Evolutionary conservation across 1,139 yeast species (phyloP).

Genomic region (Zygosaccharomyces pseudobailii): DNA sequence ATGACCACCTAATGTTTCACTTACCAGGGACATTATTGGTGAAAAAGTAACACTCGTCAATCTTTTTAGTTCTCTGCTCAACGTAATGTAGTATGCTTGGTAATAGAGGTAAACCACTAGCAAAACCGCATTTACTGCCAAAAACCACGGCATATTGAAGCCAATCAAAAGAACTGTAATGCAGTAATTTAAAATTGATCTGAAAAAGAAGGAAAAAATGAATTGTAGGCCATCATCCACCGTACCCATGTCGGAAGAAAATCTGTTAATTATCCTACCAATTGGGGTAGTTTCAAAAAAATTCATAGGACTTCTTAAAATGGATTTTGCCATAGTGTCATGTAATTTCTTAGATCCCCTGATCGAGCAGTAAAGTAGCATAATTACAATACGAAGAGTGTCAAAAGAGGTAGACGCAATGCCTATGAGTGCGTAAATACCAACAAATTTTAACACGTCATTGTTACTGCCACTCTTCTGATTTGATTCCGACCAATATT

Average conservation of each 20-base stretch:
- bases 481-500: slow-evolving; percentile 55
- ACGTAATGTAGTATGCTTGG: slow-evolving; percentile 48
- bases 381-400: slow-evolving; percentile 47
- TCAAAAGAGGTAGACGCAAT: slow-evolving; percentile 48
- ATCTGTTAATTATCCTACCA: slow-evolving; percentile 65
- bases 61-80: slow-evolving; percentile 55
- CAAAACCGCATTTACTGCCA: slow-evolving; percentile 40
- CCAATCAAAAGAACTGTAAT: slow-evolving; percentile 51
- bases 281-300: slow-evolving; percentile 77
- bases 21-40: slow-evolving; percentile 61
- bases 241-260: slow-evolving; percentile 64
- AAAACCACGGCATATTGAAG: slow-evolving; percentile 47
- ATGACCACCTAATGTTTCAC: slow-evolving; percentile 57
- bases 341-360: slow-evolving; percentile 60
- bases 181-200: slow-evolving; percentile 40
- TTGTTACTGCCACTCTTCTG: slow-evolving; percentile 45
- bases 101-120: slow-evolving; percentile 48
- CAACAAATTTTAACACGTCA: slow-evolving; percentile 48
- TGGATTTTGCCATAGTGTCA: slow-evolving; percentile 56
- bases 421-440: slow-evolving; percentile 55
- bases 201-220: slow-evolving; percentile 43
- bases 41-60: slow-evolving; percentile 48
- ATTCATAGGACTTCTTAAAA: slow-evolving; percentile 67
- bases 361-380: slow-evolving; percentile 62
- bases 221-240: slow-evolving; percentile 53